These are phyloP conservation scores for Phialophora chinensis DNA, from an alignment of 2,329 filamentous ascomycete genomes.

Conservation along the genomic window DNA sequence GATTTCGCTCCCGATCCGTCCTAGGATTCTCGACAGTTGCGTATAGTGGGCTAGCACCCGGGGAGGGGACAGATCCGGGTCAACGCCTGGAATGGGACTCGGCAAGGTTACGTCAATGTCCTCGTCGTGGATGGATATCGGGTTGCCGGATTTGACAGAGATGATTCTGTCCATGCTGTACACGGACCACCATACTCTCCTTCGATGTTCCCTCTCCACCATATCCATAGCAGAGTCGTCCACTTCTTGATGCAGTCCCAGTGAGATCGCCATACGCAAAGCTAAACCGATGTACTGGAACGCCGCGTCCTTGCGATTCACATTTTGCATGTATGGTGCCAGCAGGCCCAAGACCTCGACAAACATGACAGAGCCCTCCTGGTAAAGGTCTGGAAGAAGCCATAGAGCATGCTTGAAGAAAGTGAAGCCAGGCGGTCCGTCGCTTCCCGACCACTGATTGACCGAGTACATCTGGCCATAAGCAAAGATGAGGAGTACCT, in stretches of 20 bases:
- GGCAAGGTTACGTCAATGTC: slow-evolving; percentile 56
- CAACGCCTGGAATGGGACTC: slow-evolving; percentile 43
- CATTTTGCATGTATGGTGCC: slow-evolving; percentile 64
- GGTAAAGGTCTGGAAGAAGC: slow-evolving; percentile 62
- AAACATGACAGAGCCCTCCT: slow-evolving; percentile 61
- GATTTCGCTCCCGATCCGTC: slow-evolving; percentile 57
- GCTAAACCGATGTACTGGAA: slow-evolving; percentile 62
- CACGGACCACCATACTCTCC: slow-evolving; percentile 63
- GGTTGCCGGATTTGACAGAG: slow-evolving; percentile 61
- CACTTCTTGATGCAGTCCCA: slow-evolving; percentile 63
- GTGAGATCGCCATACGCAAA: slow-evolving; percentile 62
- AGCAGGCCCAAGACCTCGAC: slow-evolving; percentile 62
- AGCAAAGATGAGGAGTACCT: slow-evolving; percentile 60
- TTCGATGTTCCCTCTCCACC: slow-evolving; percentile 55
- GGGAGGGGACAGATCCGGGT: slow-evolving; percentile 53
- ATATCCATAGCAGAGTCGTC: slow-evolving; percentile 49
- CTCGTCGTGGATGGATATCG: slow-evolving; percentile 61
- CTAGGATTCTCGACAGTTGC: slow-evolving; percentile 59
- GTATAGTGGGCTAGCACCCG: slow-evolving; percentile 60
- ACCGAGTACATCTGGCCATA: slow-evolving; percentile 64
- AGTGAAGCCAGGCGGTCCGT: slow-evolving; percentile 62
- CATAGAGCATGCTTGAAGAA: slow-evolving; percentile 61
- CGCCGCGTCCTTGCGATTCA: slow-evolving; percentile 61
- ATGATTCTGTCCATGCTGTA: slow-evolving; percentile 62
- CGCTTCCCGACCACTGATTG: slow-evolving; percentile 61